These are phyloP conservation scores for Trichoderma breve DNA, from an alignment of 2,329 filamentous ascomycete species.

Conservation along the genomic window DNA sequence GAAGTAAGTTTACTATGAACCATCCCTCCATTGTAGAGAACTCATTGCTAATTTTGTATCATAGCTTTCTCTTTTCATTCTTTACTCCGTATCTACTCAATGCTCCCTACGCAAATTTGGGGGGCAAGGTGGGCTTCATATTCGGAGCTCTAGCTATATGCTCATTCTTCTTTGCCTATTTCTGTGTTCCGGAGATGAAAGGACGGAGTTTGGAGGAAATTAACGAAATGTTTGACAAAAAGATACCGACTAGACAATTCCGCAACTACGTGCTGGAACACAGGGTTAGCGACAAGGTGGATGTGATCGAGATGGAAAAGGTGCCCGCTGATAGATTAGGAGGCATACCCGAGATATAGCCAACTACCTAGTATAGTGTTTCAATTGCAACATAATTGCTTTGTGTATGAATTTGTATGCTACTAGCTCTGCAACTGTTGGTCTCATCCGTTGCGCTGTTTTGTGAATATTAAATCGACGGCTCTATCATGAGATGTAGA, in stretches of 20 bases:
- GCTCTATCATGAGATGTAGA: too few relatives aligned
- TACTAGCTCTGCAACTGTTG: neutral
- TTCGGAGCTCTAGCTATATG: conserved; percentile 2
- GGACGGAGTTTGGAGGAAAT: conserved; percentile 4
- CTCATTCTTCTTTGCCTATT: conserved; percentile 9
- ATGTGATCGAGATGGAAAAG: neutral
- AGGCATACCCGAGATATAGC: neutral
- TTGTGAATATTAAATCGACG: too few relatives aligned
- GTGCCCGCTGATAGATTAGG: neutral
- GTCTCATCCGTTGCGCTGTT: neutral
- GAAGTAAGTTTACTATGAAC: neutral
- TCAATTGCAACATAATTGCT: neutral
- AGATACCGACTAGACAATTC: neutral
- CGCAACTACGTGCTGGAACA: neutral
- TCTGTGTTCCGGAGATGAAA: conserved; percentile 10
- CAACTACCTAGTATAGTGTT: neutral
- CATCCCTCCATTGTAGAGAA: neutral
- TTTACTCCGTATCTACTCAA: conserved; percentile 11
- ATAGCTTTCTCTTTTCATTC: conserved; percentile 12
- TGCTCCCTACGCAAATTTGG: neutral
- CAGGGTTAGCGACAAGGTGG: neutral
- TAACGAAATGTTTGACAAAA: conserved; percentile 14
- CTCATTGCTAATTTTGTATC: neutral
- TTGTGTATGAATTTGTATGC: neutral
- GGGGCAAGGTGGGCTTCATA: conserved; percentile 9